Evolutionary conservation across 2,329 filamentous ascomycete species (phyloP).

Genomic region (Pseudogymnoascus sp.): DNA sequence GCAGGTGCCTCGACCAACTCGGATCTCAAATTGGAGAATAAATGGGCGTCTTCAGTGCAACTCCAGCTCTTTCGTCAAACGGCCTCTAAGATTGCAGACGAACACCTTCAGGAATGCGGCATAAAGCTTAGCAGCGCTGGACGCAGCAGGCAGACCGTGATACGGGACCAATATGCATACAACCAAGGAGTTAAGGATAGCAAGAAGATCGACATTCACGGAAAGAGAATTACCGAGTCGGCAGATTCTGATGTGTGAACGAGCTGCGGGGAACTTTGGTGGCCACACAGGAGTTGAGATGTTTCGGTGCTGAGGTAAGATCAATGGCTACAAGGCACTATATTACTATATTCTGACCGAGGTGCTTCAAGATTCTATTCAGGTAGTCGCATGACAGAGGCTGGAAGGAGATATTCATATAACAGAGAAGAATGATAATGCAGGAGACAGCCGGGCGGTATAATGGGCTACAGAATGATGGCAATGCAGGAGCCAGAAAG

Average conservation of each 20-base stretch:
- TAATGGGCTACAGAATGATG: neutral
- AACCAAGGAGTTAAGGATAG: neutral
- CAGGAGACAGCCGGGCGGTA: neutral
- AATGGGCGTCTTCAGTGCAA: slow-evolving; percentile 11
- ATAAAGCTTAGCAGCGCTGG: neutral
- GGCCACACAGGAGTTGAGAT: neutral
- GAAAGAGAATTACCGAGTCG: neutral
- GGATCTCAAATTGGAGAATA: too few species aligned
- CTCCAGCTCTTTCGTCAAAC: slow-evolving; percentile 3
- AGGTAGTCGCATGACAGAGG: neutral
- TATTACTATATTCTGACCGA: neutral
- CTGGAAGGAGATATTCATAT: neutral
- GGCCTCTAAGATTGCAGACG: slow-evolving; percentile 5
- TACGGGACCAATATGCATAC: neutral
- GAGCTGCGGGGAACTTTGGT: neutral
- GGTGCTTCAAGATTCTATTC: neutral
- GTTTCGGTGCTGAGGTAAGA: neutral
- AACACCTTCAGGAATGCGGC: neutral
- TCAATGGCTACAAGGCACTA: neutral
- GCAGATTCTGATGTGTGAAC: neutral
- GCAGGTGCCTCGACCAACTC: too few species aligned
- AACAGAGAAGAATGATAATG: neutral
- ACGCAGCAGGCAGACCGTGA: neutral
- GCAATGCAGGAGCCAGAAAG: neutral
- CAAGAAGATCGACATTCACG: neutral